Evolutionary conservation across 169 alveolate genomes (phyloP).

Genomic region (Cryptosporidium viatorum): DNA sequence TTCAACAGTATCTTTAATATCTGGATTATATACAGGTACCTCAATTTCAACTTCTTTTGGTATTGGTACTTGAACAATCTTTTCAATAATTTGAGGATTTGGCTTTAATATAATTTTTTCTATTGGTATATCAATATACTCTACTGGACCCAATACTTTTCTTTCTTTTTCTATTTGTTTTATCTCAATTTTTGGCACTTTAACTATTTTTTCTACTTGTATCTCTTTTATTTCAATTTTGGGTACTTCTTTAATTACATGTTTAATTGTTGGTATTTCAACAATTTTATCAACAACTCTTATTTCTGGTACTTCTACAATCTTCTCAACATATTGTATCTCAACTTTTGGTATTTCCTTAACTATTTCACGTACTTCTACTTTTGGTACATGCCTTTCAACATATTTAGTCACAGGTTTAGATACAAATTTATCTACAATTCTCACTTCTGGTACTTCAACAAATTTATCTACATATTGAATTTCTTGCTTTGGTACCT

Average conservation of each 20-base stretch:
- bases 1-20: constrained; percentile 45
- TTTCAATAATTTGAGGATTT: constrained; percentile 60
- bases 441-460: constrained; percentile 69
- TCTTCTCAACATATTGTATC: constrained; percentile 68
- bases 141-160: constrained; percentile 55
- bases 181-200: constrained; percentile 64
- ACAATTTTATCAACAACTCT: constrained; percentile 73
- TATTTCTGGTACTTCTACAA: constrained; percentile 72
- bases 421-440: constrained; percentile 67
- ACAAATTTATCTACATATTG: constrained; percentile 55
- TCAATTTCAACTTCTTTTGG: constrained; percentile 51
- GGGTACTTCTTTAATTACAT: constrained; percentile 70
- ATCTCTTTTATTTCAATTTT: constrained; percentile 55
- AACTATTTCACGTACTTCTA: constrained; percentile 56
- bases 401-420: constrained; percentile 69
- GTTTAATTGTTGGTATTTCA: constrained; percentile 62
- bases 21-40: constrained; percentile 65
- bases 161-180: constrained; percentile 53
- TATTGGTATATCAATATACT: constrained; percentile 66
- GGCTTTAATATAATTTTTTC: constrained; percentile 67
- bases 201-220: constrained; percentile 64
- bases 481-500: constrained; percentile 53
- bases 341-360: constrained; percentile 70
- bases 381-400: constrained; percentile 62
- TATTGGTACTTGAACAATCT: constrained; percentile 66